These are phyloP conservation scores for Dryadomyces quercivorus DNA, from an alignment of 2,329 filamentous ascomycete genomes.

Conservation along the genomic window DNA sequence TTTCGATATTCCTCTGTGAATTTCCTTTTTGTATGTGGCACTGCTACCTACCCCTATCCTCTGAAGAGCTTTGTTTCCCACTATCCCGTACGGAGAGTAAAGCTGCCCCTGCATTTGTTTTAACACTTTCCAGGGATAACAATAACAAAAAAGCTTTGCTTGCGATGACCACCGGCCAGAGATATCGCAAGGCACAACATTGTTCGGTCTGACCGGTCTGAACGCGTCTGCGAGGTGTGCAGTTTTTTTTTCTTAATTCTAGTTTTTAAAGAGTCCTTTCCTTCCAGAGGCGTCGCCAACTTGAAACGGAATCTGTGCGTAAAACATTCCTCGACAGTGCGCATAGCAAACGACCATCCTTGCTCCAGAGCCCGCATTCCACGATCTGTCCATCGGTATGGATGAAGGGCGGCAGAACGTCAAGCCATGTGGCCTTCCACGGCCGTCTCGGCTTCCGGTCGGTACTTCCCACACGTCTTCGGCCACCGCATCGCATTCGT, in stretches of 20 bases:
- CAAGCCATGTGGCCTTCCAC: not conserved
- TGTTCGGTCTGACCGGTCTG: no score
- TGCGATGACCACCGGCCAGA: no score
- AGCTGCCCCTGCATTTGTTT: no score
- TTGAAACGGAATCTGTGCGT: not conserved
- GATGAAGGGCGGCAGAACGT: not conserved
- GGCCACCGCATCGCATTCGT: not conserved
- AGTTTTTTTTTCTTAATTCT: no score
- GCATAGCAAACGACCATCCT: not conserved
- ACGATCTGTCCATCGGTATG: not conserved
- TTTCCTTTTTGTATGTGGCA: not conserved
- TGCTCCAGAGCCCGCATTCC: not conserved
- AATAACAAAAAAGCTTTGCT: no score
- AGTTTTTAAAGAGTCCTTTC: no score
- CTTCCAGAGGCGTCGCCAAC: not conserved
- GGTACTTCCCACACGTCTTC: not conserved
- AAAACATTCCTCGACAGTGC: not conserved
- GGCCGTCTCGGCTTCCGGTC: slow-evolving; percentile 1
- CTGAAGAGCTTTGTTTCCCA: no score
- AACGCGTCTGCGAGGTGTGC: no score
- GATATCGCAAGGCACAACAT: no score
- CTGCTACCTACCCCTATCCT: not conserved
- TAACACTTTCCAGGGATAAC: no score
- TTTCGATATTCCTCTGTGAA: not conserved
- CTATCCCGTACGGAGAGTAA: no score